Evolutionary conservation across 768 basidiomycete genomes (phyloP).

Genomic region (Hypholoma fasciculare): DNA sequence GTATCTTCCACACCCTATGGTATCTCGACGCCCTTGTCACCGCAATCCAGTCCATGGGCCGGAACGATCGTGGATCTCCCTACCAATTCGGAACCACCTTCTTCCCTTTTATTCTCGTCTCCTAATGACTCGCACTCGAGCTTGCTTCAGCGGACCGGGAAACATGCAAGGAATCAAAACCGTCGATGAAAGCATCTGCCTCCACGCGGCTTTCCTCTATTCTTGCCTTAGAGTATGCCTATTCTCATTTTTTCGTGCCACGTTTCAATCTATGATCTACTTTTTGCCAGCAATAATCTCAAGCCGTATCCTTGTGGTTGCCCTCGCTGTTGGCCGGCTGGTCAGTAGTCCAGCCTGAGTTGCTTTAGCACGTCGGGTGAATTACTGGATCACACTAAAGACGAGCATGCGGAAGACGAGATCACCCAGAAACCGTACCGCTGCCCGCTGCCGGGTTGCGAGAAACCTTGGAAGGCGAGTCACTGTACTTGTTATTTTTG

Average conservation of each 20-base stretch:
- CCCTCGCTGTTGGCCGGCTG: constrained; percentile 62
- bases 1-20: constrained; percentile 40
- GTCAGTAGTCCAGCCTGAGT: constrained; percentile 36
- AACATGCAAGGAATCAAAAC: constrained; percentile 19
- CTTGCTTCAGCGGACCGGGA: constrained; percentile 21
- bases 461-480: constrained; percentile 82
- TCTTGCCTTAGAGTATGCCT: constrained; percentile 43
- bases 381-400: constrained; percentile 69
- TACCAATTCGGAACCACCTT: constrained; percentile 24
- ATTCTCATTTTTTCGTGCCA: constrained; percentile 11
- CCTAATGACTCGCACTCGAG: constrained; percentile 22
- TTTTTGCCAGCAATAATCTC: constrained; percentile 37
- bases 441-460: constrained; percentile 74
- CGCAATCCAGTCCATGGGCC: constrained; percentile 41
- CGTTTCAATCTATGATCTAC: neutral
- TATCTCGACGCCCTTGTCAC: constrained; percentile 36
- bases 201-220: constrained; percentile 37
- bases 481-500: neutral
- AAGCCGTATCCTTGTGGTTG: constrained; percentile 77
- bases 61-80: constrained; percentile 38
- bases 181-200: constrained; percentile 15
- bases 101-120: constrained; percentile 34
- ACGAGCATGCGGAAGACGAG: constrained; percentile 36
- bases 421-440: constrained; percentile 59
- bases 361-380: constrained; percentile 75